These are phyloP conservation scores for Angomonas desouzai DNA, from an alignment of 208 protist species.

Conservation along the genomic window DNA sequence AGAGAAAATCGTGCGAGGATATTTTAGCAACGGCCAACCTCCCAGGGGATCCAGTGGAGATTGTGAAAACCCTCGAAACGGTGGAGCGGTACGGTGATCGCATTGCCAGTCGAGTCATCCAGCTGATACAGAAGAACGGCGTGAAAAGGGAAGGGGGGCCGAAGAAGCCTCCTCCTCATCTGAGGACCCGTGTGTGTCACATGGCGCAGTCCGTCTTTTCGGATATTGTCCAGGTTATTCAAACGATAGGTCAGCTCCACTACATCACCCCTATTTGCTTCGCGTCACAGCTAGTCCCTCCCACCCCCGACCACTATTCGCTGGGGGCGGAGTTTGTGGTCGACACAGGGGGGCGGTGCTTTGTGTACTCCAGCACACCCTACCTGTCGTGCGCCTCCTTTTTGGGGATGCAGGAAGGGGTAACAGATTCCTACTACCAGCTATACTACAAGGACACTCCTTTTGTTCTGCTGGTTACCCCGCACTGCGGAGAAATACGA, in stretches of 20 bases:
- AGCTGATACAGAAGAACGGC: slow-evolving; percentile 38
- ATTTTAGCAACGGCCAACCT: slow-evolving; percentile 61
- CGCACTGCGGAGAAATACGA: slow-evolving; percentile 29
- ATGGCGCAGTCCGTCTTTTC: slow-evolving; percentile 27
- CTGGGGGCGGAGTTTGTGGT: slow-evolving; percentile 40
- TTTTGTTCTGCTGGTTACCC: slow-evolving; percentile 55
- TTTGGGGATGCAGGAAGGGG: slow-evolving; percentile 44
- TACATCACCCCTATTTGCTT: slow-evolving; percentile 32
- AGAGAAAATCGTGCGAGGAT: slow-evolving; percentile 56
- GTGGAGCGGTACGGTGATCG: slow-evolving; percentile 63
- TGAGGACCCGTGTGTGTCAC: slow-evolving; percentile 28
- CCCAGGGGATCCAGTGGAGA: slow-evolving; percentile 71
- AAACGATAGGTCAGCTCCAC: slow-evolving; percentile 64
- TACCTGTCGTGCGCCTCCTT: slow-evolving; percentile 56
- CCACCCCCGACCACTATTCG: slow-evolving; percentile 41
- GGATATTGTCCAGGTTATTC: slow-evolving; percentile 40
- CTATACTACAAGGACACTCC: slow-evolving; percentile 65
- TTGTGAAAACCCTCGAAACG: slow-evolving; percentile 60
- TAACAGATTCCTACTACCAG: slow-evolving; percentile 55
- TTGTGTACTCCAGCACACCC: slow-evolving; percentile 32
- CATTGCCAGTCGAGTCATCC: slow-evolving; percentile 55
- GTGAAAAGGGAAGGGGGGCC: slow-evolving; percentile 22
- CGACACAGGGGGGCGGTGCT: slow-evolving; percentile 43
- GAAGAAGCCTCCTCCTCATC: slow-evolving; percentile 28
- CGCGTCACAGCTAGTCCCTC: slow-evolving; percentile 37